Base-by-base conservation (phyloP, 768 basidiomycete genomes). In the Lenzites betulinus region DNA sequence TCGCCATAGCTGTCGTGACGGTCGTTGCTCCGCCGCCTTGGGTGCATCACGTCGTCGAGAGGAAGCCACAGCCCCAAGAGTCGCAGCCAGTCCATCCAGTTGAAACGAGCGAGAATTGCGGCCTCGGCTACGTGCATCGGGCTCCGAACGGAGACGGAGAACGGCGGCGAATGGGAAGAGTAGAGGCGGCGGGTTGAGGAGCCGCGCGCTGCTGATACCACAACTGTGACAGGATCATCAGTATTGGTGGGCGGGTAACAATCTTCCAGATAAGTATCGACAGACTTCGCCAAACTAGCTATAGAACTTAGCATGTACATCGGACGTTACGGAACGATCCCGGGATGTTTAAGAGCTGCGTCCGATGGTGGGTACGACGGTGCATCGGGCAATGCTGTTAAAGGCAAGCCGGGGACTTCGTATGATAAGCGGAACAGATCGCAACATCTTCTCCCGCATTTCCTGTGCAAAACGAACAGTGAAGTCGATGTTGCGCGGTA, bases 1-100 rank as follows among this genome's bases (percentile, higher is more conserved):
- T 61, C 42, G 54, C 41, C 60, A 61, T 51, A 55, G 60, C 38
- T 18, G 60, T 57, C 54, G 54, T 53, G 54, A 62, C 54, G 54
- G 51, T 54, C 44, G 60, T 62, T 53, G 60, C 44, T 44, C 50
- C 44, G 50, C 26, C 39, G 22, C 36, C 22, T 12, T 47, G 47
- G 46, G 48, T 62, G 42, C 54, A 52, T 56, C 54, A 62, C 43
- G 54, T 62, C 51, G 60, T 53, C 26, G 26, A 35, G 43, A 7
- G 22, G 43, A n/a, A 13, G 49, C 55, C 55, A 62, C 60, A 57
- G 60, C 60, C 60, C 33, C 60, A 28, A 9, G 42, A 48, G 26
- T 26, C 35, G 35, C 33, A 26, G 18, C n/a, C 36, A n/a, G 38
- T 28, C 23, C 35, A 28, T 28, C 5, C 20, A 11, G 30, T 33